Percentiles rank a stretch among this genome's conserved stretches.
Evolutionary conservation across 1,284 basidiomycete species (phyloP).

Genomic region (Xanthoconium separans): DNA sequence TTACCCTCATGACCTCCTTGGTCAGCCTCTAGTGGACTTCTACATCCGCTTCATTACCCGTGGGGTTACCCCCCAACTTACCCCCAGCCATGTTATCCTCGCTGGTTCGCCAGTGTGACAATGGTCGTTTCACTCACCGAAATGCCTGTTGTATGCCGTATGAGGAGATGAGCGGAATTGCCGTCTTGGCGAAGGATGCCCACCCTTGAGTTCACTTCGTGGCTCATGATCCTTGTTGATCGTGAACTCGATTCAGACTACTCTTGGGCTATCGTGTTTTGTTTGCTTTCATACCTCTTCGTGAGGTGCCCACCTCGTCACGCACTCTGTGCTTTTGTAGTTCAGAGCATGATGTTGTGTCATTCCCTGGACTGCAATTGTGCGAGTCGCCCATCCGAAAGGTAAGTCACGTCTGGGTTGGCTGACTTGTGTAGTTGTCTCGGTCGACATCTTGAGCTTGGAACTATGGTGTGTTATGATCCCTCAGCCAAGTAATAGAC

Average conservation of each 20-base stretch:
- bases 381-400: not conserved
- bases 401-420: not conserved
- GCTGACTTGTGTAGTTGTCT: not conserved
- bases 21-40: slow-evolving; percentile 10
- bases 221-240: slow-evolving; percentile 36
- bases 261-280: slow-evolving; percentile 44
- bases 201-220: slow-evolving; percentile 53
- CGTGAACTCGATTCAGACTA: slow-evolving; percentile 60
- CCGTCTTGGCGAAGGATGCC: not conserved
- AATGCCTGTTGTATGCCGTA: slow-evolving; percentile 16
- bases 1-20: not conserved
- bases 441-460: too few relatives aligned
- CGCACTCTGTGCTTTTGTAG: slow-evolving; percentile 1
- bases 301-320: slow-evolving; percentile 7
- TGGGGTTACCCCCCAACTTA: not conserved
- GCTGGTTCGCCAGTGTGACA: slow-evolving; percentile 12
- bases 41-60: not conserved
- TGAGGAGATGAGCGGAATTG: slow-evolving; percentile 16
- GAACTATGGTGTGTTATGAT: too few relatives aligned
- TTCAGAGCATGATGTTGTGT: not conserved
- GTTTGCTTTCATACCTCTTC: slow-evolving; percentile 17
- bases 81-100: slow-evolving; percentile 3
- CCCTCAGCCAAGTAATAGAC: too few relatives aligned
- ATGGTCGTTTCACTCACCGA: not conserved
- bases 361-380: not conserved